Percentiles rank a stretch among this genome's conserved stretches.
These are phyloP conservation scores for Leishmania martiniquensis DNA, from an alignment of 208 protist genomes.

Conservation along the genomic window DNA sequence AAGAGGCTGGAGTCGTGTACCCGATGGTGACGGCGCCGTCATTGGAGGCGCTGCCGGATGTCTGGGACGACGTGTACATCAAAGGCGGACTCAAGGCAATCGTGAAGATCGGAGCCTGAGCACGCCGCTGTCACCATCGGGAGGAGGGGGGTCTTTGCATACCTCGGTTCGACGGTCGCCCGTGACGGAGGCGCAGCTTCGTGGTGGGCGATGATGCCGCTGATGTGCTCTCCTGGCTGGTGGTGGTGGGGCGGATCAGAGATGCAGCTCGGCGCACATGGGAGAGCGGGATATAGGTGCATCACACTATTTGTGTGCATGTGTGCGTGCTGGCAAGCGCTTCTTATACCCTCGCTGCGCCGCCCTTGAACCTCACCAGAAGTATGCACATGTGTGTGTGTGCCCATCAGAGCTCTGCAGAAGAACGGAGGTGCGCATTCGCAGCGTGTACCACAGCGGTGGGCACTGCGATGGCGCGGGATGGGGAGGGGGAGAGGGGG, in stretches of 20 bases:
- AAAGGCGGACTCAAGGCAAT: slow-evolving; percentile 70
- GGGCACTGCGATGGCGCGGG: background rate
- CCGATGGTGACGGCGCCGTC: slow-evolving; percentile 46
- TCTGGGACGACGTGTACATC: slow-evolving; percentile 80
- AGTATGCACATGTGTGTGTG: too few species aligned
- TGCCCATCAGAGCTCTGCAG: background rate
- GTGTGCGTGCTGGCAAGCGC: too few species aligned
- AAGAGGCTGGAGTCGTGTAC: slow-evolving; percentile 47
- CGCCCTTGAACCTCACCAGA: too few species aligned
- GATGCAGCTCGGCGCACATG: background rate
- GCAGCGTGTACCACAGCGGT: background rate
- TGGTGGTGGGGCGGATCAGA: background rate
- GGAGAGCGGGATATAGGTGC: background rate
- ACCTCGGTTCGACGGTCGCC: too few species aligned
- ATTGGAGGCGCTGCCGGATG: slow-evolving; percentile 62
- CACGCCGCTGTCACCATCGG: background rate
- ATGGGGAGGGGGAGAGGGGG: background rate
- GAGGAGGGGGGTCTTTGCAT: too few species aligned
- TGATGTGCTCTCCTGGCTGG: background rate
- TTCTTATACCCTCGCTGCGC: too few species aligned
- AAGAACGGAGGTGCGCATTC: background rate
- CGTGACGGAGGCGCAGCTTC: background rate
- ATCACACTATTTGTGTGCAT: background rate
- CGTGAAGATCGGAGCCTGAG: slow-evolving; percentile 35
- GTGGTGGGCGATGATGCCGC: background rate